Evolutionary conservation across 805 yeast genomes (phyloP), one percentile per base, ranked within the genome.

Genomic region (Schwanniomyces vanrijiae): DNA sequence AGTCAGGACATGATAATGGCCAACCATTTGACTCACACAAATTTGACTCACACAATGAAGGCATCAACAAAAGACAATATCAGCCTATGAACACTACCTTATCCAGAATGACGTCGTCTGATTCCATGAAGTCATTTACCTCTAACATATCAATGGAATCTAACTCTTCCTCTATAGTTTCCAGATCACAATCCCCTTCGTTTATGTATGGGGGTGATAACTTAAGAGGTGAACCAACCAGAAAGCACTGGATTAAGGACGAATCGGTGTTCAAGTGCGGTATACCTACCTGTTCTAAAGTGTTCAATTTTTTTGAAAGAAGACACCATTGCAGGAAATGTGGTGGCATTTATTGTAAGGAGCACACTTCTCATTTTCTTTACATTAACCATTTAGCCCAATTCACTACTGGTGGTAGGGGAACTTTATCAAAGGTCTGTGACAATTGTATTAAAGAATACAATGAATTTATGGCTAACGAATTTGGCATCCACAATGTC

Each of bases 271-370:
- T 73, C 41, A 74, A 78, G 42, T 92, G 98, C 64, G 76, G 80
- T 11, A 75, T 77, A 20, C 51, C 59, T 4, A 6, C 48, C 21
- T 92, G 98, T 67, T 70, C 76, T 43, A 80, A 77, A 56, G 61
- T 73, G 14, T 91, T 92, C 68, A 84, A 90, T 31, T 83, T 84
- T 56, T 86, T 83, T 71, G 96, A 79, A 62, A 79, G 91, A 56
- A 77, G 84, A 52, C 96, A 88, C 60, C 96, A 88, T 69, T 88
- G 96, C 62, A 78, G 96, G 45, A 84, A 84, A 61, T 88, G 96
- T 64, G 96, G 96, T 31, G 89, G 86, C 35, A 80, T 88, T 18
- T 88, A 81, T 58, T 88, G 96, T 64, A 80, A 82, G 28, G 81
- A 78, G 50, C 91, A 88, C 64, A 76, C 84, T 3, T 69, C 77